Percentiles rank a stretch among this genome's conserved stretches.
These are phyloP conservation scores for Alternaria brassicicola DNA, from an alignment of 2,329 filamentous ascomycete genomes.

Conservation along the genomic window DNA sequence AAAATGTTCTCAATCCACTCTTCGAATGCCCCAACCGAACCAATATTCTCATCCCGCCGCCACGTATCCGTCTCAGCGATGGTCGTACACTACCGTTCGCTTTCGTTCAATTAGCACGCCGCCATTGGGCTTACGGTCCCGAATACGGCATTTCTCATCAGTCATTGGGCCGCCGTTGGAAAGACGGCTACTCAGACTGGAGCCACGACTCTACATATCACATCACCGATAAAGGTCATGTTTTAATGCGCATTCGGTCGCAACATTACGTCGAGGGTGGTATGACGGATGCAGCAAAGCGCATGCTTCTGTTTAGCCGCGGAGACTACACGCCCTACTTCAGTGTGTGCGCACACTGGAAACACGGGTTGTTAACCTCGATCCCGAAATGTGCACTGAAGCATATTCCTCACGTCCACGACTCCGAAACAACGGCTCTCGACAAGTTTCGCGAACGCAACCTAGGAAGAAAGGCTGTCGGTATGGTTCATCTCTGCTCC, in stretches of 20 bases:
- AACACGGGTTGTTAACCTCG: constrained; percentile 64
- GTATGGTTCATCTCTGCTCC: constrained; percentile 60
- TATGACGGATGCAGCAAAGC: constrained; percentile 59
- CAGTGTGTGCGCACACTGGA: constrained; percentile 67
- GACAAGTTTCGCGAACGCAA: constrained; percentile 46
- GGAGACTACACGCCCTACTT: constrained; percentile 68
- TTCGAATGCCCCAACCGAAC: constrained; percentile 62
- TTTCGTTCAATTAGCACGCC: constrained; percentile 63
- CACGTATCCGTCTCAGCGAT: constrained; percentile 57
- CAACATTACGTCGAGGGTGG: constrained; percentile 58
- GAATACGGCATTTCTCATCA: constrained; percentile 44
- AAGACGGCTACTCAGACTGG: constrained; percentile 59
- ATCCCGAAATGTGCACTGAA: constrained; percentile 66
- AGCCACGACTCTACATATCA: constrained; percentile 60
- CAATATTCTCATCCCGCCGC: constrained; percentile 58
- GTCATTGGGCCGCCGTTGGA: constrained; percentile 60
- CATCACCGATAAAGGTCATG: constrained; percentile 59
- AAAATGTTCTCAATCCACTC: constrained; percentile 61
- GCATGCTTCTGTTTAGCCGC: constrained; percentile 64
- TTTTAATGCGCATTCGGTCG: constrained; percentile 65
- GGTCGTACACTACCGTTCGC: constrained; percentile 63
- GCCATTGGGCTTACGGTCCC: constrained; percentile 56
- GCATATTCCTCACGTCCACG: constrained; percentile 59
- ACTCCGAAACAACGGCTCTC: constrained; percentile 48
- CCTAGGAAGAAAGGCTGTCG: constrained; percentile 43